These are phyloP conservation scores for Monilinia fructigena DNA, from an alignment of 2,329 filamentous ascomycete genomes.

Conservation along the genomic window DNA sequence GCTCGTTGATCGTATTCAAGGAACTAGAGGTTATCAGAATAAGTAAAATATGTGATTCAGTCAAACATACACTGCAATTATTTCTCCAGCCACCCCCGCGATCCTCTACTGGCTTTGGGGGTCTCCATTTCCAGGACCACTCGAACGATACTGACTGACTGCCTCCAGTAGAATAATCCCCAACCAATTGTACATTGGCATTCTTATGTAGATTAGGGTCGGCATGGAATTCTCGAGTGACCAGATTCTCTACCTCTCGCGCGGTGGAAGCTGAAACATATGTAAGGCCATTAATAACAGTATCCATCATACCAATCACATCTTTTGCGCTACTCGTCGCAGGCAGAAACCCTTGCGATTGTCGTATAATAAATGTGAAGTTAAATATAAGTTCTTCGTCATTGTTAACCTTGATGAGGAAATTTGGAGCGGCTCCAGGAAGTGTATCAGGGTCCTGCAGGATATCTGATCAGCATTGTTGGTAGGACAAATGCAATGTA, in stretches of 20 bases:
- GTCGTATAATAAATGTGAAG: conserved; percentile 81
- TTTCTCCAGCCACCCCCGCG: conserved; percentile 92
- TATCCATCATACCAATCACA: conserved; percentile 58
- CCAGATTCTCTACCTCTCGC: conserved; percentile 86
- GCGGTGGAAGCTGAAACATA: conserved; percentile 85
- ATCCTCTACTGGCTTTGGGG: conserved; percentile 79
- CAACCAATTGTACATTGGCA: conserved; percentile 91
- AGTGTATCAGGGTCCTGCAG: conserved; percentile 72
- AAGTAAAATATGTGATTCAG: background rate
- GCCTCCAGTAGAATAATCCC: conserved; percentile 84
- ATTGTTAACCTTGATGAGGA: conserved; percentile 82
- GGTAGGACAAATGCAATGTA: conserved; percentile 22
- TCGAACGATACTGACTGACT: conserved; percentile 82
- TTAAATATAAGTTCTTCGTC: conserved; percentile 92
- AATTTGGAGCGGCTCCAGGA: conserved; percentile 57
- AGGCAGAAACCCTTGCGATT: conserved; percentile 45
- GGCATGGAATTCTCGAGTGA: conserved; percentile 93
- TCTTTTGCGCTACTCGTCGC: conserved; percentile 51
- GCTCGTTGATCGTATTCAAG: conserved; percentile 95
- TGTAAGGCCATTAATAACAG: conserved; percentile 81
- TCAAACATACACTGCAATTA: conserved; percentile 72
- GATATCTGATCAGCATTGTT: conserved; percentile 26
- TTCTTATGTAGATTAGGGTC: conserved; percentile 98
- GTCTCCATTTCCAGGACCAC: conserved; percentile 97
- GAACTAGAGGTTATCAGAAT: conserved; percentile 56